Evolutionary conservation across 139 green algal genomes (phyloP), one percentile per base, ranked within the genome.

Genomic region (Gonium pectorale): DNA sequence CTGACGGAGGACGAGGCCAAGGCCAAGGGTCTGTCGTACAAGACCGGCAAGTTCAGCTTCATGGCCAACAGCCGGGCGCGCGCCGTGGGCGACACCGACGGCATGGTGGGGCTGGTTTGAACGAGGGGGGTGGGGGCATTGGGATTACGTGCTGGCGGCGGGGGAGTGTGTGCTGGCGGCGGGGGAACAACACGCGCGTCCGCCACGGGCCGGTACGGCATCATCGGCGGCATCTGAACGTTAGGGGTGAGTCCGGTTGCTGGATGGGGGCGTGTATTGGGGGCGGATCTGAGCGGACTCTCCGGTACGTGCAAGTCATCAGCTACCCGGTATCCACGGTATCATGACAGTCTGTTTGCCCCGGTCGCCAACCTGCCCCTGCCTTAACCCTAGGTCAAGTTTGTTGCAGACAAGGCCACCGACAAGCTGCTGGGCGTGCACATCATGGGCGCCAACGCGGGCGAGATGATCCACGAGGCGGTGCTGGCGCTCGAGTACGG

Each of bases 351-450:
- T n/a, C n/a, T n/a, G n/a, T n/a, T n/a, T n/a, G n/a, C n/a, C n/a
- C n/a, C n/a, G n/a, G n/a, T n/a, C 33, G 4, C 62, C 31, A 11
- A 68, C 60, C 2, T 13, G n/a, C 51, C 51, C 2, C 19, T 38
- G 38, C 21, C 43, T 24, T 5, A 38, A 31, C 44, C 27, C 38
- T 26, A 94, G 78, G 95, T 99, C 41, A 99, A 99, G 95, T 95
- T 99, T 44, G 89, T 99, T 15, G 88, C 94, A 0, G 95, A 98
- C 68, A 89, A 89, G 33, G 89, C 94, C 54, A 99, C 94, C 5
- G 97, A 99, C 92, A 99, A 99, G 93, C 94, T 99, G 43, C 91
- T 99, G 24, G 98, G 98, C 26, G 95, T 93, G 15, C 95, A 98
- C 93, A 99, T 99, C 92, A 96, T 99, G 93, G 94, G 94, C 0